These are phyloP conservation scores for Euphorbia lathyris DNA, from an alignment of 345 rosid species.

Conservation along the genomic window DNA sequence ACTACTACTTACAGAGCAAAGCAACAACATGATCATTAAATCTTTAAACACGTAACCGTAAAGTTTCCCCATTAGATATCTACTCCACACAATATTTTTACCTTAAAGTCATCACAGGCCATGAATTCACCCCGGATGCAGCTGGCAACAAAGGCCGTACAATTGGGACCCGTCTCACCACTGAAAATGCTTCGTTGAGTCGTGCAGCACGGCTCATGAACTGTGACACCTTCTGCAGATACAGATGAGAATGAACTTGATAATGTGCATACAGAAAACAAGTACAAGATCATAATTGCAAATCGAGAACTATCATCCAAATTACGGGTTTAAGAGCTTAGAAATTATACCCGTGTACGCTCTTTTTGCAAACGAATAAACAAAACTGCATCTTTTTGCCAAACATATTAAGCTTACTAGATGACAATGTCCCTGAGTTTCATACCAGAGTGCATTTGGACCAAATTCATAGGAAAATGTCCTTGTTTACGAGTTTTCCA, in stretches of 20 bases:
- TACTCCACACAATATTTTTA: slow-evolving; percentile 21
- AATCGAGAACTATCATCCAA: neutral
- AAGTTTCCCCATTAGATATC: slow-evolving; percentile 15
- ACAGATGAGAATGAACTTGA: slow-evolving; percentile 6
- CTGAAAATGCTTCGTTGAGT: slow-evolving; percentile 85
- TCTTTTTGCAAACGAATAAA: too few relatives aligned
- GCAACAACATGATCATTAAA: slow-evolving; percentile 10
- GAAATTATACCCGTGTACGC: neutral
- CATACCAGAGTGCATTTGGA: neutral
- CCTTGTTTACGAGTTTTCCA: neutral
- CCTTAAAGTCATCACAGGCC: slow-evolving; percentile 83
- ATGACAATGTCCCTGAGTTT: neutral
- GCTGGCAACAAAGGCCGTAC: slow-evolving; percentile 65
- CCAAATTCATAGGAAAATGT: neutral
- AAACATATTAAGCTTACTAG: neutral
- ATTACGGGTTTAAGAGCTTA: neutral
- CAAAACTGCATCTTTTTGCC: neutral
- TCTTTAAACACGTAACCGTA: slow-evolving; percentile 10
- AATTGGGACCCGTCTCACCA: slow-evolving; percentile 72
- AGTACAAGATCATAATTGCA: neutral
- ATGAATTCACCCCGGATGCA: slow-evolving; percentile 54
- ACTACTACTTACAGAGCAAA: slow-evolving; percentile 14
- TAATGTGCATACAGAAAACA: neutral
- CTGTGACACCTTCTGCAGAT: slow-evolving; percentile 69
- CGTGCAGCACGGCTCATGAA: slow-evolving; percentile 67